Evolutionary conservation across 1,139 yeast genomes (phyloP).

Genomic region (Entelexis paramagnoliae): DNA sequence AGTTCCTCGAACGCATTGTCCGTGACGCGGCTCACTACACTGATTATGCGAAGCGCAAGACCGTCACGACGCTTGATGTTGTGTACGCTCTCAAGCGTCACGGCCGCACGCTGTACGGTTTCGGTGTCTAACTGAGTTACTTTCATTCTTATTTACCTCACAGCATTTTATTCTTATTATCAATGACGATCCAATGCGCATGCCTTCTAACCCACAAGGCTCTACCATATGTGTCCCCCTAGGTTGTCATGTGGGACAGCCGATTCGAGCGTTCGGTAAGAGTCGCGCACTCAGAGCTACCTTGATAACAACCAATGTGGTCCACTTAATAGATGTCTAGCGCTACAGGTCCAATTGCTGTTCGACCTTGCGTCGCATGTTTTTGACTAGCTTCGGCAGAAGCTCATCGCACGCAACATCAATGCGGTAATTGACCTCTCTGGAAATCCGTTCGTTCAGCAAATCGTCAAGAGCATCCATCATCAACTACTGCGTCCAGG

Average conservation of each 20-base stretch:
- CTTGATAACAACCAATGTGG: too few species aligned
- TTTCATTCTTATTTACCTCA: neutral
- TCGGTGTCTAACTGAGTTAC: slow-evolving; percentile 75
- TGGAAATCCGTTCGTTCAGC: neutral
- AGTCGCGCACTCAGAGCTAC: too few species aligned
- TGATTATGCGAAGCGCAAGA: slow-evolving; percentile 99
- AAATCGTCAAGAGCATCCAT: neutral
- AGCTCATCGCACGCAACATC: neutral
- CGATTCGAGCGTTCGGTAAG: too few species aligned
- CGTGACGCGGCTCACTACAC: slow-evolving; percentile 99
- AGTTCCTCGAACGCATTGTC: slow-evolving; percentile 93
- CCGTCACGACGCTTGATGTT: slow-evolving; percentile 96
- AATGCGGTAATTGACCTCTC: neutral
- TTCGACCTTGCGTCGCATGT: neutral
- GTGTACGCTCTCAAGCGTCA: slow-evolving; percentile 99
- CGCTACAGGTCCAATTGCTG: neutral
- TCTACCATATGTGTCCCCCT: too few species aligned
- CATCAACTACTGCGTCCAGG: neutral
- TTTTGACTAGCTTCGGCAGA: neutral
- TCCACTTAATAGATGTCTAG: too few species aligned
- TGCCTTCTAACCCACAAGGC: too few species aligned
- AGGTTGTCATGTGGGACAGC: too few species aligned
- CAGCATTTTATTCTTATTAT: too few species aligned
- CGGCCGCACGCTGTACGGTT: slow-evolving; percentile 99
- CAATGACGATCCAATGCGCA: too few species aligned